Percentiles rank a stretch among this genome's conserved stretches.
phyloP scores from a whole-genome alignment of 2,329 filamentous ascomycete genomes.

The Alternaria gansuensis region DNA sequence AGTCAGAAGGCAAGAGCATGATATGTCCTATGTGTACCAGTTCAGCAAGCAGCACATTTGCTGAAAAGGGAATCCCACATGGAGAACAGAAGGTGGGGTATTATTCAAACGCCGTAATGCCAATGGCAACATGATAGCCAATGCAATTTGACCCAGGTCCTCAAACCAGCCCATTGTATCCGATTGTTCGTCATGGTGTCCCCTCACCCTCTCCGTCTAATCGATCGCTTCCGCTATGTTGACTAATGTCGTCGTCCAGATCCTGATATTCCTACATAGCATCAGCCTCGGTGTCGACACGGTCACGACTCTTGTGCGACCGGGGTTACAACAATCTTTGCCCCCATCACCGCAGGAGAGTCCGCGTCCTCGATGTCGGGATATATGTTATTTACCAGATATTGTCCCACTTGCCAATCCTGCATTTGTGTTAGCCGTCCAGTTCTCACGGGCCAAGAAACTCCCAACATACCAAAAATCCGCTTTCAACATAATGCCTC shows the following conservation, averaged over 20 bases:
- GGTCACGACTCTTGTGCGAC: conserved; percentile 4
- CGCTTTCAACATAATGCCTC: conserved; percentile 26
- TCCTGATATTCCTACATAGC: conserved; percentile 10
- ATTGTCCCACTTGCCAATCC: conserved; percentile 27
- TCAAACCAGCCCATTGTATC: conserved; percentile 4
- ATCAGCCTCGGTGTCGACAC: conserved; percentile 13
- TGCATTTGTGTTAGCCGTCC: conserved; percentile 5
- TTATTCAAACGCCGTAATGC: conserved; percentile 6
- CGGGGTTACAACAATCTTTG: conserved; percentile 16
- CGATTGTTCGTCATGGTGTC: conserved; percentile 6
- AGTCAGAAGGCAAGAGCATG: not conserved
- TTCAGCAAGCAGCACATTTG: not conserved
- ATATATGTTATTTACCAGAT: conserved; percentile 23
- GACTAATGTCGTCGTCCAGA: conserved; percentile 5
- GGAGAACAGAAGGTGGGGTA: conserved; percentile 8
- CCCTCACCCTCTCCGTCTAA: not conserved
- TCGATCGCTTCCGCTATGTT: not conserved
- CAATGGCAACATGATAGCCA: not conserved
- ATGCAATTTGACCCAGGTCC: not conserved
- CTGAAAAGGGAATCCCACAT: not conserved
- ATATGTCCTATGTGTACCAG: not conserved
- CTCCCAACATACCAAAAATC: conserved; percentile 15
- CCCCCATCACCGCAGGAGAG: conserved; percentile 13
- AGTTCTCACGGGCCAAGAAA: not conserved
- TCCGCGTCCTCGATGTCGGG: conserved; percentile 16